Base-by-base conservation (phyloP, 2,329 filamentous ascomycete species). In the Aspergillus sp. region DNA sequence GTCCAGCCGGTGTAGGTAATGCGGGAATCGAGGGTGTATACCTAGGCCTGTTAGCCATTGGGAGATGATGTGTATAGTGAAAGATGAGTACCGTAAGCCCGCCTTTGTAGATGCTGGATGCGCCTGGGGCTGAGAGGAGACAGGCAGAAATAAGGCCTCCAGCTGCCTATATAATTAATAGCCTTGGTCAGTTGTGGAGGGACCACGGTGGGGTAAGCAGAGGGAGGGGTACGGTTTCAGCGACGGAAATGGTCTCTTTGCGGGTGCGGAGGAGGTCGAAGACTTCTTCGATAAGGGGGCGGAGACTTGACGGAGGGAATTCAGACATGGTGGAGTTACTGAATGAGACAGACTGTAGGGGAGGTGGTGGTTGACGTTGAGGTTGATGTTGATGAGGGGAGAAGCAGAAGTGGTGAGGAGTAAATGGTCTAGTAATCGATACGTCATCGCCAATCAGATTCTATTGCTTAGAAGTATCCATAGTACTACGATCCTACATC, bases 1-100 rank as follows among this genome's bases (percentile, higher is more conserved):
- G 84, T 87, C 87, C 87, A 89, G 51, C 86, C 86, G 0, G 82
- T 85, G 69, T 82, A 87, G 32, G 82, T 81, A 58, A 86, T 76
- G 59, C 85, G 81, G 2, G 83, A 85, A 62, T 82, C 80, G 21
- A 87, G 79, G 0, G 85, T 87, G 76, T 87, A 87, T 45, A 87
- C 78, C 71, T 66, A 7, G 13, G n/a, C 15, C 23, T 47, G 12
- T 36, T 47, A 48, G 21, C 30, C 5, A 19, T 32, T 43, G 21
- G 9, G 28, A 10, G 23, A 15, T 13, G 23, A 13, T 19, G 52
- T 15, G 65, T 64, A 47, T 28, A 19, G 3, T 1, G 39, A 17
- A 47, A 15, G 50, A 9, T n/a, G 5, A 32, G 10, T 65, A 80
- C 78, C 0, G 85, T 88, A 36, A 88, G 74, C n/a, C 87, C 87